These are phyloP conservation scores for Fusarium sp. DNA, from an alignment of 2,329 filamentous ascomycete genomes.

Conservation along the genomic window DNA sequence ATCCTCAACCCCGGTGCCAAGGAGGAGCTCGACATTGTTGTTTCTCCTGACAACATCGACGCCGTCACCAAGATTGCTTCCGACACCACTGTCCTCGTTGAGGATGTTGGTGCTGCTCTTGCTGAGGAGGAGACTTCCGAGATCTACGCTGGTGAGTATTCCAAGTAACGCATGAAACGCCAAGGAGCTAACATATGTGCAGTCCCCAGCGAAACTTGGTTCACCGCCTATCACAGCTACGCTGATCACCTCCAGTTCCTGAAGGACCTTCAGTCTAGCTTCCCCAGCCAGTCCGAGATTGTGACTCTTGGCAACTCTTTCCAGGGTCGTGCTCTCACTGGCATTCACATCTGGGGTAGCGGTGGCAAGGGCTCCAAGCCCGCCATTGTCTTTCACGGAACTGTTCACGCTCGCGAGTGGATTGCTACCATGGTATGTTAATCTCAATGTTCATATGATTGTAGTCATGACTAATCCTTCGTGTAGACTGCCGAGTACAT, in stretches of 20 bases:
- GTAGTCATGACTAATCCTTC: rapidly evolving
- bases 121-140: conserved; percentile 15
- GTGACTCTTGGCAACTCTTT: conserved; percentile 22
- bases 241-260: conserved; percentile 24
- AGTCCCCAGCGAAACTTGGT: conserved; percentile 29
- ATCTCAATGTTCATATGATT: rapidly evolving
- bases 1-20: conserved; percentile 24
- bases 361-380: conserved; percentile 33
- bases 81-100: conserved; percentile 22
- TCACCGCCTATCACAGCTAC: conserved; percentile 30
- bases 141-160: conserved; percentile 16
- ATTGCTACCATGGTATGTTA: conserved; percentile 19
- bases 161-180: neutral
- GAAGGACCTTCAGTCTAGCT: conserved; percentile 24
- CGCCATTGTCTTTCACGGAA: conserved; percentile 26
- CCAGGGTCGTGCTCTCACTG: conserved; percentile 21
- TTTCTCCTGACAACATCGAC: conserved; percentile 27
- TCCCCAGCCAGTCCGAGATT: conserved; percentile 20
- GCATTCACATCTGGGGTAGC: conserved; percentile 32
- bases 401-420: conserved; percentile 32
- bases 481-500: conserved; percentile 21
- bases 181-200: neutral
- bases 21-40: conserved; percentile 24
- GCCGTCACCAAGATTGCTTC: conserved; percentile 21
- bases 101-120: conserved; percentile 28